These are phyloP conservation scores for Aspergillus unguis DNA, from an alignment of 2,329 filamentous ascomycete genomes.

Conservation along the genomic window DNA sequence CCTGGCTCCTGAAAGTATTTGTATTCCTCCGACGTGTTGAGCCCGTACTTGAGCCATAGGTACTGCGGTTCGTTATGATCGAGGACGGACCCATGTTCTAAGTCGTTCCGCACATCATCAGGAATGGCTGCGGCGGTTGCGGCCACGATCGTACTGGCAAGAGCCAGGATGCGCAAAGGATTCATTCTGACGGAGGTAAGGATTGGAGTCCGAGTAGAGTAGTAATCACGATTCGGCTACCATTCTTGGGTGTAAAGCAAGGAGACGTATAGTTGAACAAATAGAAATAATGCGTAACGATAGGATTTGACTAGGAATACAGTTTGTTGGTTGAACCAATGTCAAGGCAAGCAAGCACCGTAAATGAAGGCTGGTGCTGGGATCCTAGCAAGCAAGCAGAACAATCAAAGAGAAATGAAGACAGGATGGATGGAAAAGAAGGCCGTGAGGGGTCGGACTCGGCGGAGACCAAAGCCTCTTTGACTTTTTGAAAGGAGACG, in stretches of 20 bases:
- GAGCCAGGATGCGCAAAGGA: conserved; percentile 16
- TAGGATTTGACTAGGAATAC: background rate
- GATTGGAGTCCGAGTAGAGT: background rate
- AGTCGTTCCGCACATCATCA: conserved; percentile 8
- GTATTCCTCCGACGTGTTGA: conserved; percentile 33
- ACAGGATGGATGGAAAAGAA: background rate
- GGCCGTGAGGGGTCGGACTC: too few species aligned
- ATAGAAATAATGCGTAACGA: conserved; percentile 3
- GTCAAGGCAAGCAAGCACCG: background rate
- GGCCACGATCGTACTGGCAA: conserved; percentile 21
- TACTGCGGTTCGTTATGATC: conserved; percentile 12
- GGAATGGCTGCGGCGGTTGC: conserved; percentile 19
- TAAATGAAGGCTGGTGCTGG: background rate
- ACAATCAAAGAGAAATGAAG: background rate
- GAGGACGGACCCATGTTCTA: background rate
- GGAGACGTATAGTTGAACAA: background rate
- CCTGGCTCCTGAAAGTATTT: conserved; percentile 69
- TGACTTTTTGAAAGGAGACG: too few species aligned
- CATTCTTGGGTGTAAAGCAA: conserved; percentile 4
- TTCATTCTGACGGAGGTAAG: conserved; percentile 16
- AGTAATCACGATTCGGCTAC: conserved; percentile 3
- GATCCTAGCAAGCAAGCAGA: background rate
- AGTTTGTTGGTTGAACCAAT: too few species aligned
- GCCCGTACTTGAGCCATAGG: conserved; percentile 25
- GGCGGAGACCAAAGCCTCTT: too few species aligned